Conservation (phyloP, 768 basidiomycete genomes). For the Hydnum rufescens region DNA sequence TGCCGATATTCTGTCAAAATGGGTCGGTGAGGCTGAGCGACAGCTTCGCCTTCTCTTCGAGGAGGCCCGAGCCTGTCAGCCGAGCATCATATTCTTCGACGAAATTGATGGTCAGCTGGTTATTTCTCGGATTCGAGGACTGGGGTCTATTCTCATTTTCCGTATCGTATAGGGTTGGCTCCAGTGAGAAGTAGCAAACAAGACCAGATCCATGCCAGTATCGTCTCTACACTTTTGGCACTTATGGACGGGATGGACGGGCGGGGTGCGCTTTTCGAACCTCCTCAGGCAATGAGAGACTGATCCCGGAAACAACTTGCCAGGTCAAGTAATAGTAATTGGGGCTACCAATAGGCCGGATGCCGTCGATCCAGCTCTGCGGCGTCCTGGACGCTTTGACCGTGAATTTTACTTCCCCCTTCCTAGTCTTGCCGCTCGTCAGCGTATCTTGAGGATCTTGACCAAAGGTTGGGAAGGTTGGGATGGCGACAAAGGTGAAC, state of each 20-base stretch:
- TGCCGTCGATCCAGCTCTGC: conserved; percentile 88
- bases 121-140: neutral
- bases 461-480: conserved; percentile 80
- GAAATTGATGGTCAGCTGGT: conserved; percentile 66
- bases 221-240: conserved; percentile 87
- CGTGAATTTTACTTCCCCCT: conserved; percentile 95
- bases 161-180: conserved; percentile 36
- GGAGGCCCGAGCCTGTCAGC: conserved; percentile 80
- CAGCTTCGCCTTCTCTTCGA: conserved; percentile 90
- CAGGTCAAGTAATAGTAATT: conserved; percentile 83
- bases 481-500: conserved; percentile 32
- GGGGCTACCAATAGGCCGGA: conserved; percentile 97
- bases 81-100: conserved; percentile 97
- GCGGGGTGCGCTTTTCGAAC: conserved; percentile 26
- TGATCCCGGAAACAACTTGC: neutral
- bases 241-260: conserved; percentile 99
- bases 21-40: conserved; percentile 97
- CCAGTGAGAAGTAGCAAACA: conserved; percentile 97
- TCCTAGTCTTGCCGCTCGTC: conserved; percentile 63
- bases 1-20: conserved; percentile 92
- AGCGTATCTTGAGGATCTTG: conserved; percentile 79
- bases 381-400: conserved; percentile 90
- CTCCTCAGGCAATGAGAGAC: neutral
- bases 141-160: neutral
- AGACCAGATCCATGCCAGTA: conserved; percentile 96